Evolutionary conservation across 805 yeast genomes (phyloP).

Genomic region (Candida parachauliodes): DNA sequence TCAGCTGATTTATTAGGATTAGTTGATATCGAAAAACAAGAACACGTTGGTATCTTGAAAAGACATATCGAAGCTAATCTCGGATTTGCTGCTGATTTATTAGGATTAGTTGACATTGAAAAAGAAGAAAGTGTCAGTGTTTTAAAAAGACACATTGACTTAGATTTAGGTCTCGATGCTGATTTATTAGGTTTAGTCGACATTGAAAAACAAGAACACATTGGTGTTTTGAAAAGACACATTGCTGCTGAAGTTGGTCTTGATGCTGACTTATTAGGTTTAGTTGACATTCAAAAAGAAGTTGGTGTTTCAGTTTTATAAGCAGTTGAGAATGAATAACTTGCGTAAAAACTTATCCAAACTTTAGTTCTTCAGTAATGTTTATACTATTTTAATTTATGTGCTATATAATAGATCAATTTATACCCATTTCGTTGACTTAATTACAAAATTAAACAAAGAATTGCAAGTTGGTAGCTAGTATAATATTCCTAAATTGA

Average conservation of each 20-base stretch:
- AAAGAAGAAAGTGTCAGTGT: not conserved
- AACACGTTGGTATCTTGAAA: not conserved
- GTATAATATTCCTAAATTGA: no score
- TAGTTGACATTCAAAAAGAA: slow-evolving; percentile 1
- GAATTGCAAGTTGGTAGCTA: no score
- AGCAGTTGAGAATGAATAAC: no score
- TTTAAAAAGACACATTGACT: slow-evolving; percentile 2
- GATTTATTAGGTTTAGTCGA: not conserved
- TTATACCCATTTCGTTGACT: no score
- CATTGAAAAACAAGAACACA: not conserved
- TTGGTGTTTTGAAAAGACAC: not conserved
- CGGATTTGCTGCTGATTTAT: not conserved
- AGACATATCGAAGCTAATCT: not conserved
- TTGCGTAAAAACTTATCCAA: no score
- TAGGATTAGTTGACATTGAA: not conserved
- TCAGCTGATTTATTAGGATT: not conserved
- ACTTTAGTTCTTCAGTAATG: no score
- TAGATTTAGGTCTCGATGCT: not conserved
- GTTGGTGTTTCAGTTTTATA: not conserved
- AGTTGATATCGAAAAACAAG: not conserved
- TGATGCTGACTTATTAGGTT: not conserved
- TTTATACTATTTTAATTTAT: no score
- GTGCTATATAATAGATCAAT: no score
- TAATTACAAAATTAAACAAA: no score
- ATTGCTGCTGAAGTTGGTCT: slow-evolving; percentile 1